Evolutionary conservation across 805 yeast genomes (phyloP).

Genomic region (Kregervanrija pseudodelftensis): DNA sequence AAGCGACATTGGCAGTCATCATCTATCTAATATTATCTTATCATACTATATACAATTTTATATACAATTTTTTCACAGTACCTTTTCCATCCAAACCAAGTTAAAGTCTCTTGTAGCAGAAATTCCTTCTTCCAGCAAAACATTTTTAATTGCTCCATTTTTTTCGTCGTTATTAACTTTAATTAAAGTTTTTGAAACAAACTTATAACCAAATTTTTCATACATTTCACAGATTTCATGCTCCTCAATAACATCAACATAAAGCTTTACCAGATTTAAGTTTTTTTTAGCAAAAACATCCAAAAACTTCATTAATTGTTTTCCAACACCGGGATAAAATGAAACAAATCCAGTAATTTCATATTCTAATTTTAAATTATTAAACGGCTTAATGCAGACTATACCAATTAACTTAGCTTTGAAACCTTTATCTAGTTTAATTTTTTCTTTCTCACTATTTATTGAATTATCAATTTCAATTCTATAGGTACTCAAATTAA

Average conservation of each 20-base stretch:
- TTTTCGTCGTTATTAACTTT: slow-evolving; percentile 19
- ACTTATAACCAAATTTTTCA: slow-evolving; percentile 32
- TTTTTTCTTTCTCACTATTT: slow-evolving; percentile 12
- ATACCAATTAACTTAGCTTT: slow-evolving; percentile 27
- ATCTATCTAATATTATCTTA: no score
- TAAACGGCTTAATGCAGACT: slow-evolving; percentile 27
- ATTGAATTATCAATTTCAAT: slow-evolving; percentile 1
- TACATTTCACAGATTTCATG: slow-evolving; percentile 45
- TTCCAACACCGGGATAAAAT: slow-evolving; percentile 33
- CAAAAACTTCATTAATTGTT: slow-evolving; percentile 15
- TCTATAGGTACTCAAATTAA: slow-evolving; percentile 11
- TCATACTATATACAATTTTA: no score
- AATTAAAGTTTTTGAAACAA: slow-evolving; percentile 19
- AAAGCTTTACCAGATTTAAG: slow-evolving; percentile 15
- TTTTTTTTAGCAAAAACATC: slow-evolving; percentile 10
- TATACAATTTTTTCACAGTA: not conserved
- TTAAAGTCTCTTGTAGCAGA: slow-evolving; percentile 34
- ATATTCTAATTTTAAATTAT: slow-evolving; percentile 7
- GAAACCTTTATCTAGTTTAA: slow-evolving; percentile 24
- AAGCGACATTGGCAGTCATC: no score
- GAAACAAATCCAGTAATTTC: slow-evolving; percentile 51
- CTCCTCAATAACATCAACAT: slow-evolving; percentile 40
- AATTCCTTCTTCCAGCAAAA: slow-evolving; percentile 31
- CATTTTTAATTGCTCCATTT: slow-evolving; percentile 8
- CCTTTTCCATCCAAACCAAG: slow-evolving; percentile 31